Evolutionary conservation across 164 flowering plant genomes (phyloP).

Genomic region (Pachysandra terminalis): DNA sequence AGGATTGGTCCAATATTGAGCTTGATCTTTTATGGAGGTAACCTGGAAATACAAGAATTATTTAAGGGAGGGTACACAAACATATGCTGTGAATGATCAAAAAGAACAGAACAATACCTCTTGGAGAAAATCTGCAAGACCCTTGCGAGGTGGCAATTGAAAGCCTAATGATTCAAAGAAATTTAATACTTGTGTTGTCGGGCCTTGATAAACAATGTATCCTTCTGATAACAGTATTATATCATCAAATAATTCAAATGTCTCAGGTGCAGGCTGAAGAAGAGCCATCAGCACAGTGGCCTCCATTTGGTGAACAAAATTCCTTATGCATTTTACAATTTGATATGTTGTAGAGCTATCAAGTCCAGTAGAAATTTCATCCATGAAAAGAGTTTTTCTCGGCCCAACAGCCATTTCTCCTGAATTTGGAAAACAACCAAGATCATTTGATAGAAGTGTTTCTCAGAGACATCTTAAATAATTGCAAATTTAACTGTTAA

Average conservation of each 20-base stretch:
- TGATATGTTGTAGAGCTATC: conserved; percentile 97
- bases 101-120: conserved; percentile 60
- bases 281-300: conserved; percentile 84
- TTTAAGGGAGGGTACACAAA: neutral
- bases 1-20: conserved; percentile 82
- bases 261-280: conserved; percentile 96
- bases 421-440: conserved; percentile 20
- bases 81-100: neutral
- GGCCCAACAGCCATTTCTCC: conserved; percentile 99
- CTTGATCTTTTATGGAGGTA: conserved; percentile 87
- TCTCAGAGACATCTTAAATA: neutral
- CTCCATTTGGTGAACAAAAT: conserved; percentile 86
- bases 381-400: conserved; percentile 90
- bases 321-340: conserved; percentile 70
- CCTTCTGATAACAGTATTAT: conserved; percentile 79
- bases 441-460: neutral
- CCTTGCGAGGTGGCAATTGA: conserved; percentile 70
- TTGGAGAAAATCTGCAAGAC: conserved; percentile 93
- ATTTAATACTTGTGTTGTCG: conserved; percentile 56
- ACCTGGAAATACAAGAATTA: conserved; percentile 44
- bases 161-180: conserved; percentile 90
- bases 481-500: neutral
- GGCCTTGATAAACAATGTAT: conserved; percentile 76
- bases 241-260: conserved; percentile 90
- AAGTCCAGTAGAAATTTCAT: conserved; percentile 96